Percentiles rank a stretch among this genome's conserved stretches.
Evolutionary conservation across 345 rosid species (phyloP).

Genomic region (Aquilaria sinensis): DNA sequence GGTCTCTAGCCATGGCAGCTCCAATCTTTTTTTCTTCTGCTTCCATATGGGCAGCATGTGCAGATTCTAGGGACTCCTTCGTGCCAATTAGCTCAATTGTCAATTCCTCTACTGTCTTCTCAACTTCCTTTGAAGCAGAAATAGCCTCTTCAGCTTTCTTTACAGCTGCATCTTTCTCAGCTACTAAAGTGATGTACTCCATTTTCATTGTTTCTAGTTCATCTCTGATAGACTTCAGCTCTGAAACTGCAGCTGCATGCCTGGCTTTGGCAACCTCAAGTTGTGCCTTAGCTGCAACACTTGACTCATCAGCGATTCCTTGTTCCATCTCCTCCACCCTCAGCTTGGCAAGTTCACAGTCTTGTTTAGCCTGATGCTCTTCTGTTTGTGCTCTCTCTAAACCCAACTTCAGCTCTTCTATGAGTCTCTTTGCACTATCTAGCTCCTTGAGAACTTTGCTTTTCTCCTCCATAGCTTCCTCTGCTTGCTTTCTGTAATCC

Average conservation of each 20-base stretch:
- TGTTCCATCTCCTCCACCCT: slow-evolving; percentile 87
- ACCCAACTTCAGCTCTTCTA: slow-evolving; percentile 77
- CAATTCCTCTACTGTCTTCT: slow-evolving; percentile 75
- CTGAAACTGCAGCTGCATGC: slow-evolving; percentile 57
- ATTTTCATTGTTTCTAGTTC: slow-evolving; percentile 44
- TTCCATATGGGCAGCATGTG: slow-evolving; percentile 81
- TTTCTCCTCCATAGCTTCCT: slow-evolving; percentile 51
- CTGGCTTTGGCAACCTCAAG: slow-evolving; percentile 83
- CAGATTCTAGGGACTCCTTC: slow-evolving; percentile 69
- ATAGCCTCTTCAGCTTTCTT: slow-evolving; percentile 63
- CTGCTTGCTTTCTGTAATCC: slow-evolving; percentile 41
- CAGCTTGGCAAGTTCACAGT: slow-evolving; percentile 72
- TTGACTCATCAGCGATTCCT: slow-evolving; percentile 73
- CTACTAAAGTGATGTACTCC: slow-evolving; percentile 47
- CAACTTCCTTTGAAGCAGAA: slow-evolving; percentile 61
- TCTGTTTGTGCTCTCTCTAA: slow-evolving; percentile 87
- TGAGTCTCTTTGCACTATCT: slow-evolving; percentile 65
- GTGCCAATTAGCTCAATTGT: slow-evolving; percentile 72
- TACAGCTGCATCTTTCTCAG: slow-evolving; percentile 49
- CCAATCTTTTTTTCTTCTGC: slow-evolving; percentile 82
- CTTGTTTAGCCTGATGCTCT: slow-evolving; percentile 83
- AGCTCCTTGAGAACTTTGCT: slow-evolving; percentile 49
- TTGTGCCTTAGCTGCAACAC: slow-evolving; percentile 88
- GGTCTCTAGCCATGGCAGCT: slow-evolving; percentile 69
- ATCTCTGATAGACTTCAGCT: slow-evolving; percentile 54